Evolutionary conservation across 495 filamentous ascomycete genomes (phyloP).

Genomic region (Penicillium manginii): DNA sequence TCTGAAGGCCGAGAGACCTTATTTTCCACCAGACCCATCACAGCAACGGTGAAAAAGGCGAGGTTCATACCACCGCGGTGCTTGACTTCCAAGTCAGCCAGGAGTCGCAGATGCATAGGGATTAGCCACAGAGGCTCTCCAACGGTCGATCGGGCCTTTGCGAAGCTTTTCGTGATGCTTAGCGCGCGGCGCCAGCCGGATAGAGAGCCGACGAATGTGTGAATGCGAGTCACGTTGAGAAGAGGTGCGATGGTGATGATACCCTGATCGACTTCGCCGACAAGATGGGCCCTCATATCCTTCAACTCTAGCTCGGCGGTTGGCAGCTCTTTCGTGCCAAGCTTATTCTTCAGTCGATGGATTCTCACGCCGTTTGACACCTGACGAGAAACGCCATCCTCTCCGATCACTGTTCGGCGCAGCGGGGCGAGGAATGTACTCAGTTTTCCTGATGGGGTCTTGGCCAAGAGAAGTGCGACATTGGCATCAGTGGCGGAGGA

Average conservation of each 20-base stretch:
- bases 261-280: conserved; percentile 66
- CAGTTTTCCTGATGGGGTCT: conserved; percentile 56
- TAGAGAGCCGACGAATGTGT: conserved; percentile 61
- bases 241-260: conserved; percentile 67
- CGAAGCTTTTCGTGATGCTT: conserved; percentile 62
- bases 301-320: conserved; percentile 71
- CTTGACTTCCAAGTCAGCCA: conserved; percentile 57
- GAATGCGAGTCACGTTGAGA: conserved; percentile 70
- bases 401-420: conserved; percentile 42
- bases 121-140: conserved; percentile 57
- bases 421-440: conserved; percentile 72
- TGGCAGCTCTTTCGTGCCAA: conserved; percentile 69
- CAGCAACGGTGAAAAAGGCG: conserved; percentile 60
- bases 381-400: conserved; percentile 26
- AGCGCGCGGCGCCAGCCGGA: conserved; percentile 63
- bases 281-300: conserved; percentile 63
- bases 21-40: conserved; percentile 58
- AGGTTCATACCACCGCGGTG: conserved; percentile 64
- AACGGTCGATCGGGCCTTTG: conserved; percentile 54
- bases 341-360: conserved; percentile 69
- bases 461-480: conserved; percentile 72
- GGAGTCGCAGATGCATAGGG: conserved; percentile 62
- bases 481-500: conserved; percentile 74
- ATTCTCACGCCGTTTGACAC: conserved; percentile 66
- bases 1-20: conserved; percentile 16